These are phyloP conservation scores for Neurospora hispaniola DNA, from an alignment of 495 filamentous ascomycete species.

Conservation along the genomic window DNA sequence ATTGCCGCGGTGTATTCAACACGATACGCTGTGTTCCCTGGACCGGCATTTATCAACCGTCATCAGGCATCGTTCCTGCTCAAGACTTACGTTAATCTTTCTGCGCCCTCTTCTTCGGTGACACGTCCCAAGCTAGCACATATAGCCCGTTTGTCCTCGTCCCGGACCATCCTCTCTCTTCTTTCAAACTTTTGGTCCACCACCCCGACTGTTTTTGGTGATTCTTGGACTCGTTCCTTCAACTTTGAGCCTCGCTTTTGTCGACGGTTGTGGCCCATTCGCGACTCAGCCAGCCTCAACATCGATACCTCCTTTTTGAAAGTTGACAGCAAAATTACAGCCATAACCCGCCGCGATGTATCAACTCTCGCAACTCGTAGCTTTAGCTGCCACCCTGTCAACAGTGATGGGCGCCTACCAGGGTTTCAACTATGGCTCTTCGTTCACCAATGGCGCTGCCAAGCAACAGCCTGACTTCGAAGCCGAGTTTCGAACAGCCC, in stretches of 20 bases:
- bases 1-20: not conserved
- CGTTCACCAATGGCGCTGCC: slow-evolving; percentile 46
- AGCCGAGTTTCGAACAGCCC: slow-evolving; percentile 57
- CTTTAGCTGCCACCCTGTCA: slow-evolving; percentile 21
- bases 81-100: not conserved
- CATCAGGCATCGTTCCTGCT: not conserved
- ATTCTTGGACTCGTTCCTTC: not conserved
- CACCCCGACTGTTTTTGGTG: not conserved
- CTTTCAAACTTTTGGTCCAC: not conserved
- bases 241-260: not conserved
- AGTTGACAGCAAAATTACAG: not conserved
- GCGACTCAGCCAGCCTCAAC: not conserved
- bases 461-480: slow-evolving; percentile 59
- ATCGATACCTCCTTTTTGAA: not conserved
- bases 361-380: slow-evolving; percentile 14
- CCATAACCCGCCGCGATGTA: slow-evolving; percentile 19
- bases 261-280: not conserved
- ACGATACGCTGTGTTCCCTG: not conserved
- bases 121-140: not conserved
- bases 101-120: not conserved
- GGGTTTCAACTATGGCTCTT: slow-evolving; percentile 79
- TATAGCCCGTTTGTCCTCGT: not conserved
- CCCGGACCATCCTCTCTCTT: not conserved
- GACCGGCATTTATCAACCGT: not conserved
- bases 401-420: slow-evolving; percentile 32